Evolutionary conservation across 495 filamentous ascomycete species (phyloP).

Genomic region (Talaromyces liani): DNA sequence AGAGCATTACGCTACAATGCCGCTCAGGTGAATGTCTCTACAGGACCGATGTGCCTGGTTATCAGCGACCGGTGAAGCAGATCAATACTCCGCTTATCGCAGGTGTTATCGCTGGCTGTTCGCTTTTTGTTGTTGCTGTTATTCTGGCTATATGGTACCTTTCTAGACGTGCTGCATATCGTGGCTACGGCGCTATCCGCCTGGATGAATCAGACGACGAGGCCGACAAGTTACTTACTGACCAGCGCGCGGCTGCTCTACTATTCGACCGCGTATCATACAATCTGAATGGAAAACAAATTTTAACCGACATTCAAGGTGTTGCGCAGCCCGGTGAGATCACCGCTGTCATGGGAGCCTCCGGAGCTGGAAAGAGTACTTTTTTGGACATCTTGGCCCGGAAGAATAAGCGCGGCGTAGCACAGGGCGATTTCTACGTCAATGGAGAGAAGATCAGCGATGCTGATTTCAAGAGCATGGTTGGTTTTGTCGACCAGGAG

Average conservation of each 20-base stretch:
- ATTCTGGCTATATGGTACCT: slow-evolving; percentile 84
- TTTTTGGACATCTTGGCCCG: slow-evolving; percentile 95
- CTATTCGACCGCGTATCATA: slow-evolving; percentile 89
- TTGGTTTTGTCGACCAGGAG: slow-evolving; percentile 97
- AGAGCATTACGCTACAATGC: slow-evolving; percentile 77
- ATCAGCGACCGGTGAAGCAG: slow-evolving; percentile 77
- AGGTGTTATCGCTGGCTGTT: slow-evolving; percentile 80
- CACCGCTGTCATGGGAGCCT: slow-evolving; percentile 97
- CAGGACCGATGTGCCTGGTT: slow-evolving; percentile 85
- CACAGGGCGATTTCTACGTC: slow-evolving; percentile 79
- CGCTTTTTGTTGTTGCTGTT: slow-evolving; percentile 78
- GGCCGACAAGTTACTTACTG: slow-evolving; percentile 70
- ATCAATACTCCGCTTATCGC: slow-evolving; percentile 98
- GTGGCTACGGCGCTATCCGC: slow-evolving; percentile 64
- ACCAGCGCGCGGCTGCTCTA: slow-evolving; percentile 83
- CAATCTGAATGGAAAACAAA: slow-evolving; percentile 75
- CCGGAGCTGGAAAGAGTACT: slow-evolving; percentile 93
- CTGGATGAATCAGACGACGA: slow-evolving; percentile 92
- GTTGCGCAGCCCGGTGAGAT: slow-evolving; percentile 84
- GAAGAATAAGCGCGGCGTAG: slow-evolving; percentile 88
- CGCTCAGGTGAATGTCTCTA: slow-evolving; percentile 87
- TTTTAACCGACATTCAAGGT: slow-evolving; percentile 73
- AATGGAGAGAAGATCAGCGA: slow-evolving; percentile 89
- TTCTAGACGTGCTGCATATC: slow-evolving; percentile 57
- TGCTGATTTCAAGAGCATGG: slow-evolving; percentile 78